phyloP scores from a whole-genome alignment of 805 yeast species.

The Ogataea minuta region DNA sequence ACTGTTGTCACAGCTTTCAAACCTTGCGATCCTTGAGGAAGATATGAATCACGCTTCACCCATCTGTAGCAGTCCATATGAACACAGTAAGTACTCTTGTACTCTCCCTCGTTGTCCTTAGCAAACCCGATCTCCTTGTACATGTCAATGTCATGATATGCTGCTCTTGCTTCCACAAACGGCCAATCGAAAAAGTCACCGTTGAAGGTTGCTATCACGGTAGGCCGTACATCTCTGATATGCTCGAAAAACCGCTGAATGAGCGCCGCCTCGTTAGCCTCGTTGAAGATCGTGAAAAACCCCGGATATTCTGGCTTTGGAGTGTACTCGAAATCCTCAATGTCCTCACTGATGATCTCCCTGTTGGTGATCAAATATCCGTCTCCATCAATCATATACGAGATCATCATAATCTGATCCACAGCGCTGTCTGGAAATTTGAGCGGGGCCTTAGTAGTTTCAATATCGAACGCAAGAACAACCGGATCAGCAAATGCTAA shows the following conservation, averaged over 20 bases:
- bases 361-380: conserved; percentile 93
- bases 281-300: conserved; percentile 83
- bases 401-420: conserved; percentile 98
- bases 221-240: conserved; percentile 81
- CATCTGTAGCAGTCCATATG: conserved; percentile 98
- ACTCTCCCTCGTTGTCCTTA: conserved; percentile 84
- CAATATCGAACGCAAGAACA: conserved; percentile 94
- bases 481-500: conserved; percentile 98
- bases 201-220: conserved; percentile 96
- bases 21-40: conserved; percentile 99
- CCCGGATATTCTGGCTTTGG: conserved; percentile 98
- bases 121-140: conserved; percentile 92
- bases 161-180: conserved; percentile 85
- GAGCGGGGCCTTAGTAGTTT: conserved; percentile 93
- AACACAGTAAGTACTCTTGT: conserved; percentile 85
- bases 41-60: conserved; percentile 96
- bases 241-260: conserved; percentile 84
- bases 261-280: conserved; percentile 74
- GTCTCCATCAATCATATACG: conserved; percentile 98
- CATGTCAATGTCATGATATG: conserved; percentile 82
- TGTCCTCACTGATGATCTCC: conserved; percentile 90
- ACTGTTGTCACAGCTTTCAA: conserved; percentile 96
- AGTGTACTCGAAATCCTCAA: conserved; percentile 95
- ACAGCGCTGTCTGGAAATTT: conserved; percentile 90
- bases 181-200: conserved; percentile 99